Evolutionary conservation across 352 stramenopile genomes (phyloP), one percentile per base, ranked within the genome.

Genomic region (Pythium folliculosum): DNA sequence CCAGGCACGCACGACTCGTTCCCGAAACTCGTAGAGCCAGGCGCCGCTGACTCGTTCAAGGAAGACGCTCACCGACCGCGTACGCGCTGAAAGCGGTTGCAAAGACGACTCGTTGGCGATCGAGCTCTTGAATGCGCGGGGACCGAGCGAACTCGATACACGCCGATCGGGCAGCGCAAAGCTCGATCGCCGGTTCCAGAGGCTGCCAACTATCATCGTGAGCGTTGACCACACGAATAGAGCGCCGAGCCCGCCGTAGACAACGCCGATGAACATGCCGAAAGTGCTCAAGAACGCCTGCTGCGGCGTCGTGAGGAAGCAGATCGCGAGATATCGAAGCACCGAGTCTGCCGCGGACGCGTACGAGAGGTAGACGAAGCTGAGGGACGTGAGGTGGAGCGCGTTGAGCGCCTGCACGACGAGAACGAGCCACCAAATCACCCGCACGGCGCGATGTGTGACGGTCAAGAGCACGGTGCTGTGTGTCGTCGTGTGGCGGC

Each of bases 381-480:
- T 51, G 48, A 58, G 45, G 22, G 10, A 37, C 9, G 58, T 12
- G 14, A 66, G 44, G 16, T 60, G 32, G 23, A 45, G 13, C 0
- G 14, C 23, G 44, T 67, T 60, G n/a, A 60, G 37, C 12, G 22
- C 3, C 40, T 67, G 60, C 0, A 67, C 38, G 6, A 37, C 19
- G 21, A 67, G 9, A 23, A 67, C 38, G 5, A 67, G 60, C 16
- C 22, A 44, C 60, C 60, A 67, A 12, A 67, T 45, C 0, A 22
- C 5, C 19, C 19, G 38, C 10, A 69, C 21, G 2, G 62, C 35
- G 25, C 37, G 37, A 21, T 52, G 37, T 5, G 50, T 67, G 35
- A 48, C 19, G n/a, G 35, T 58, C 45, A 65, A 58, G 21, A 51
- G 48, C 17, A 59, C 19, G 17, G 19, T 12, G 6, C 35, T 40